Base-by-base conservation (phyloP, 495 filamentous ascomycete species). In the Neurospora sp. region DNA sequence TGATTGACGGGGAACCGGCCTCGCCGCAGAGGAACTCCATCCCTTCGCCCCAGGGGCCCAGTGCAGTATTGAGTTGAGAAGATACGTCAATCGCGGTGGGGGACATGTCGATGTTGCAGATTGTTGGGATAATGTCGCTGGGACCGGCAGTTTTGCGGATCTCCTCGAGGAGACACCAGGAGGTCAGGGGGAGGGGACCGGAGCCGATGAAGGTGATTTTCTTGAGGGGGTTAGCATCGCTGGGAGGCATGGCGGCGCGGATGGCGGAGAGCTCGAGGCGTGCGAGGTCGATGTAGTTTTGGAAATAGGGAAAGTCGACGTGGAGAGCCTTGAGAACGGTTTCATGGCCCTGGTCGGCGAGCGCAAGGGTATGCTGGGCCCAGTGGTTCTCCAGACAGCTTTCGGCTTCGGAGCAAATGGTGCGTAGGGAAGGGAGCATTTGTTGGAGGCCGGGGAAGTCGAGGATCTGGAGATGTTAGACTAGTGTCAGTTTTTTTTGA, bases 1-100 rank as follows among this genome's bases (percentile, higher is more conserved):
- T 72, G 8, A 59, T 73, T 7, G 9, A 46, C 1, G 44, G 4
- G 5, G 76, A 77, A 1, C 35, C 72, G 1, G 77, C 73, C 16
- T 79, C 76, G 48, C 73, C 77, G 42, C 78, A 80, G 27, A 76
- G n/a, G 39, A 81, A 80, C 44, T 79, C 71, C 79, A 81, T 81
- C 2, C 78, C 79, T 0, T 72, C 18, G 4, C 73, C 77, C 35
- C 42, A n/a, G 0, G 48, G 46, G 4, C 79, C 78, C 1, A 81
- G 72, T 0, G 69, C 73, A 0, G 74, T n/a, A 42, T 59, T 71
- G 12, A 81, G 72, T 1, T n/a, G 39, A 0, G 70, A 69, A 1
- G 79, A 81, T 4, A 72, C 69, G 0, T 71, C 69, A 46, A 81
- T 79, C 39, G 79, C 79, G 1, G 72, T 20, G 1, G 69, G 18